Conservation (phyloP, 2,329 filamentous ascomycete species). For the Venturiaceae sp. region DNA sequence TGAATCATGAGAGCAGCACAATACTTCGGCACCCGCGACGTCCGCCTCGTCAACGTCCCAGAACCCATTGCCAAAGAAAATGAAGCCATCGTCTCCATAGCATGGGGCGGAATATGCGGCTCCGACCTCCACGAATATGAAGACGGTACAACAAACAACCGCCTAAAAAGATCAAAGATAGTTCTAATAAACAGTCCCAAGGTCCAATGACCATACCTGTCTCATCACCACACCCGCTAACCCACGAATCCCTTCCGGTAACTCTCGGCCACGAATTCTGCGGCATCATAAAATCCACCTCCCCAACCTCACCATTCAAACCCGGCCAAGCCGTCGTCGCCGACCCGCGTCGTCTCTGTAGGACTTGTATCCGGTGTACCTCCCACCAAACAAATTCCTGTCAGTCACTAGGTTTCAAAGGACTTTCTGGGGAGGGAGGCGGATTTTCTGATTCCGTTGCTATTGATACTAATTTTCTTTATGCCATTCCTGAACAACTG, state of each 20-base stretch:
- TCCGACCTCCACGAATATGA: conserved; percentile 21
- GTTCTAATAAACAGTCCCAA: conserved; percentile 16
- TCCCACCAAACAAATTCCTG: conserved; percentile 15
- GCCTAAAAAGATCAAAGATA: conserved; percentile 13
- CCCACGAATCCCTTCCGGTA: conserved; percentile 14
- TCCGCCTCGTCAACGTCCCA: conserved; percentile 18
- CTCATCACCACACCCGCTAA: conserved; percentile 15
- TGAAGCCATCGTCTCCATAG: conserved; percentile 19
- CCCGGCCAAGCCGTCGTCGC: conserved; percentile 19
- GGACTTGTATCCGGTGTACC: conserved; percentile 14
- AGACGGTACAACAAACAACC: conserved; percentile 11
- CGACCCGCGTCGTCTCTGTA: conserved; percentile 20
- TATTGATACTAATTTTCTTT: conserved; percentile 16
- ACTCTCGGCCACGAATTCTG: conserved; percentile 24
- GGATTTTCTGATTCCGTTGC: conserved; percentile 18
- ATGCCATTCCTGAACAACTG: conserved; percentile 16
- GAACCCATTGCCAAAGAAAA: conserved; percentile 15
- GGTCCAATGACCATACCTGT: conserved; percentile 13
- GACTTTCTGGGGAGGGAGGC: conserved; percentile 16
- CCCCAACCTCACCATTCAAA: conserved; percentile 13
- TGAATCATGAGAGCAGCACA: conserved; percentile 21
- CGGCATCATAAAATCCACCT: conserved; percentile 16
- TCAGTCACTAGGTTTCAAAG: conserved; percentile 16
- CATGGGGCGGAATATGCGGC: conserved; percentile 23
- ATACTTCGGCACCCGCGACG: conserved; percentile 17